Evolutionary conservation across 2,329 filamentous ascomycete genomes (phyloP), one percentile per base, ranked within the genome.

Genomic region (Colletotrichum chlorophyti): DNA sequence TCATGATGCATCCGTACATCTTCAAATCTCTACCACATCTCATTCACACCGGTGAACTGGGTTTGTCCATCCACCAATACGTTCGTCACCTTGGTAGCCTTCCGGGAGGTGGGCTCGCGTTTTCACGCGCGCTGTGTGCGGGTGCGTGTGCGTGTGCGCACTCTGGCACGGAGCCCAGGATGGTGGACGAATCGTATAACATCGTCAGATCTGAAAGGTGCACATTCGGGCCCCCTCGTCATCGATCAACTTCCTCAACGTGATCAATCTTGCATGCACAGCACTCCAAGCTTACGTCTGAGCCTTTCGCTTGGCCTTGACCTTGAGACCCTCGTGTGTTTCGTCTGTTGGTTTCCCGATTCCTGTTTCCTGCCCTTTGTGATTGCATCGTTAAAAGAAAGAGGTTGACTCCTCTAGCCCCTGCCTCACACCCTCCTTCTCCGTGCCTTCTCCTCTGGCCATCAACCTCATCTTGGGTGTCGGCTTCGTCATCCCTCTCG

Each of bases 231-330:
- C 48, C 38, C n/a, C n/a, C n/a, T n/a, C 34, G 41, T 47, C 54
- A 53, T 47, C 41, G 27, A 17, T 15, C 14, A 47, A 40, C 23
- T 19, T 21, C 29, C 5, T 29, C 38, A 58, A 58, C 41, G 42
- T 58, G 54, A 58, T 58, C 54, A 26, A 21, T n/a, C 35, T 24
- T 54, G 54, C 54, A 58, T 58, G 54, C 54, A 53, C 45, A 17
- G 48, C 32, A 14, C 32, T 27, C 32, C 17, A 40, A 11, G 17
- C 37, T 10, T 35, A 15, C 29, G 15, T 14, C 23, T 23, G 42
- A 32, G n/a, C 41, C 10, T 29, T 15, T 32, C 10, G 24, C 29
- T 24, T 27, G 24, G 8, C 40, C 24, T 21, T 3, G 11, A 40
- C 24, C 37, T 38, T 10, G 34, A 10, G 6, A 24, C 21, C 45